Conservation (phyloP, 345 rosid species). For the Euphorbia tirucalli region DNA sequence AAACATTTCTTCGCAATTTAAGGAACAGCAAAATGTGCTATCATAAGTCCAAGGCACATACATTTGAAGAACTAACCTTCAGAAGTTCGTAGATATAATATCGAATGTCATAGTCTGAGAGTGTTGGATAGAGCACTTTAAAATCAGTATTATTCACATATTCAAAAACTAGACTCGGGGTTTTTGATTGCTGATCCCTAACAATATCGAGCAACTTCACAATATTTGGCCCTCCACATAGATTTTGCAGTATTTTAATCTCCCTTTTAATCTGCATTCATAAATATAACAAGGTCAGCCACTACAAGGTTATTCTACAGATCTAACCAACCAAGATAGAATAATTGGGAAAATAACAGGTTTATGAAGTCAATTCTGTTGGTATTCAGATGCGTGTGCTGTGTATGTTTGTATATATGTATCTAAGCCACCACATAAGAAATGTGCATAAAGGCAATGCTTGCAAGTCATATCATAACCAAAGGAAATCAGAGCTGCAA, state of each 20-base stretch:
- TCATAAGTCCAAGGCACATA: background rate
- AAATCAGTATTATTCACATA: slow-evolving; percentile 90
- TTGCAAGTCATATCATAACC: background rate
- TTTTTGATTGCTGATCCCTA: slow-evolving; percentile 94
- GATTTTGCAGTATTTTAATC: slow-evolving; percentile 94
- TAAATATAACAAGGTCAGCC: background rate
- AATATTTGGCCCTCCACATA: slow-evolving; percentile 94
- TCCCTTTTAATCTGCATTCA: slow-evolving; percentile 89
- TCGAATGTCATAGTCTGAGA: slow-evolving; percentile 81
- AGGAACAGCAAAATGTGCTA: background rate
- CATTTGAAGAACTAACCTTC: slow-evolving; percentile 47
- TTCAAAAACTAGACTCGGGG: slow-evolving; percentile 92
- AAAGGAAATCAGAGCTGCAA: background rate
- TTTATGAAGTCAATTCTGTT: background rate
- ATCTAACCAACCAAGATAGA: background rate
- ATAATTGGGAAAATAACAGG: background rate
- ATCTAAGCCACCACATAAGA: background rate
- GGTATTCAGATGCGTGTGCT: background rate
- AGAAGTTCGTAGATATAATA: slow-evolving; percentile 86
- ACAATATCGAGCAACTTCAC: slow-evolving; percentile 92
- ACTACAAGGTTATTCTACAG: background rate
- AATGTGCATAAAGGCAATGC: background rate
- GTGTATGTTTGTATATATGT: background rate
- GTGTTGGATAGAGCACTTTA: slow-evolving; percentile 90
- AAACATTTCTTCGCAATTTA: background rate